phyloP scores from a whole-genome alignment of 2,329 filamentous ascomycete species.

The Elsinoe fawcettii region DNA sequence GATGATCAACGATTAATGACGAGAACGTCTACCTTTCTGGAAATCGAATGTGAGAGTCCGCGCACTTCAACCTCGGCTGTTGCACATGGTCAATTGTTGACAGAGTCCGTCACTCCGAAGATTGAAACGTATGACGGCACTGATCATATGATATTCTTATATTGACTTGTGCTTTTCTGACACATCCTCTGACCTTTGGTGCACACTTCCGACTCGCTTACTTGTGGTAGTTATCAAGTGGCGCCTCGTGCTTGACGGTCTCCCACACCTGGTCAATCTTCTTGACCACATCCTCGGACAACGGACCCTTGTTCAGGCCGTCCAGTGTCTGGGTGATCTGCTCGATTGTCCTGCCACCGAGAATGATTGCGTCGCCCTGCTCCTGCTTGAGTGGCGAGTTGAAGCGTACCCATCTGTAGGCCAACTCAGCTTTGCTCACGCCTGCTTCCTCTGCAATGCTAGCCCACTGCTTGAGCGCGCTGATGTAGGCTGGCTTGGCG shows the following conservation, averaged over 20 bases:
- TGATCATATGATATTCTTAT: no score
- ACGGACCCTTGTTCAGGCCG: slow-evolving; percentile 26
- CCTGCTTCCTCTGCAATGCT: slow-evolving; percentile 35
- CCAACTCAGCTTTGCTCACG: slow-evolving; percentile 33
- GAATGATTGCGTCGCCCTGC: slow-evolving; percentile 36
- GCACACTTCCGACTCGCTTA: background rate
- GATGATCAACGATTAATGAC: no score
- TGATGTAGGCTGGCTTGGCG: slow-evolving; percentile 29
- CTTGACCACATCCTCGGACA: slow-evolving; percentile 27
- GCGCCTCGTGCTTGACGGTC: slow-evolving; percentile 30
- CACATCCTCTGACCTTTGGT: no score
- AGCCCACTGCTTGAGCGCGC: slow-evolving; percentile 34
- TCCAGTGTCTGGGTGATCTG: slow-evolving; percentile 30
- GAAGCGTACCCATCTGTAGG: slow-evolving; percentile 39
- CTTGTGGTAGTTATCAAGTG: slow-evolving; percentile 28
- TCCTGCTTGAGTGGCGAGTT: slow-evolving; percentile 33
- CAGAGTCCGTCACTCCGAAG: no score
- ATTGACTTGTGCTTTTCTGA: no score
- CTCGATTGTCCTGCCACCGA: slow-evolving; percentile 30
- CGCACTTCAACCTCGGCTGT: no score
- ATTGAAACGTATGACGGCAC: no score
- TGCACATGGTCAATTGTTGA: no score
- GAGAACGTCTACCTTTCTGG: no score
- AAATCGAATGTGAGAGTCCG: no score
- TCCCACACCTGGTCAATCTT: slow-evolving; percentile 31